A percentile compares a stretch with the other conserved stretches of the same genome.
Conservation (phyloP, 805 yeast species). For the Candida piceae region DNA sequence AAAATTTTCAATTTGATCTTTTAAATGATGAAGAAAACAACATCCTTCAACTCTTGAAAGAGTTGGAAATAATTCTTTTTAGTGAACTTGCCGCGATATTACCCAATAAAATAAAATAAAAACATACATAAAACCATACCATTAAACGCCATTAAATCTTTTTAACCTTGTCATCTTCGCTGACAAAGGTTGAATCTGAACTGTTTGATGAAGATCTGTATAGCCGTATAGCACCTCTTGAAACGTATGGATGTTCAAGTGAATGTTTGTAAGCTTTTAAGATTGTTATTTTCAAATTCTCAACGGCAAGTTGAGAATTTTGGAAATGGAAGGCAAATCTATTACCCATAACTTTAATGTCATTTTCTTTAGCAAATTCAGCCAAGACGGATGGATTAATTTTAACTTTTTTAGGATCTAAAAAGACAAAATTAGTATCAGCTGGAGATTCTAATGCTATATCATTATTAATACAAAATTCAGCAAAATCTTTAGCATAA, state of each 20-base stretch:
- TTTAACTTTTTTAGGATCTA: slow-evolving; percentile 49
- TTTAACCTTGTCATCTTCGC: slow-evolving; percentile 4
- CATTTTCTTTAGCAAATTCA: slow-evolving; percentile 50
- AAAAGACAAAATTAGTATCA: slow-evolving; percentile 76
- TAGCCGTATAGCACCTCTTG: slow-evolving; percentile 37
- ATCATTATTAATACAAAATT: slow-evolving; percentile 46
- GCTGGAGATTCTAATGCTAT: slow-evolving; percentile 64
- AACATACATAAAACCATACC: background rate
- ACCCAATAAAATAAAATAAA: slow-evolving; percentile 2
- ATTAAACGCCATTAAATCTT: slow-evolving; percentile 3
- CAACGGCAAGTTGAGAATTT: slow-evolving; percentile 47
- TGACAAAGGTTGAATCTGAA: slow-evolving; percentile 14
- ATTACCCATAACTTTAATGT: slow-evolving; percentile 63
- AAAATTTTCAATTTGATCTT: too few relatives aligned
- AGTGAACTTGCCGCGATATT: slow-evolving; percentile 8
- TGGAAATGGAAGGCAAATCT: slow-evolving; percentile 80
- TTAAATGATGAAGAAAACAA: background rate
- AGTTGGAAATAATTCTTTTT: slow-evolving; percentile 1
- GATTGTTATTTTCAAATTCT: slow-evolving; percentile 49
- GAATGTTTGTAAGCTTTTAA: slow-evolving; percentile 52
- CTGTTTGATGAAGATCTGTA: slow-evolving; percentile 17
- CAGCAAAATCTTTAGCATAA: slow-evolving; percentile 43
- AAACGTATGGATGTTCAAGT: slow-evolving; percentile 43
- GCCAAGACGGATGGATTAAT: slow-evolving; percentile 51
- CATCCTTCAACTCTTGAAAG: slow-evolving; percentile 3